Base-by-base conservation (phyloP, 768 basidiomycete species). In the Russula sp. region DNA sequence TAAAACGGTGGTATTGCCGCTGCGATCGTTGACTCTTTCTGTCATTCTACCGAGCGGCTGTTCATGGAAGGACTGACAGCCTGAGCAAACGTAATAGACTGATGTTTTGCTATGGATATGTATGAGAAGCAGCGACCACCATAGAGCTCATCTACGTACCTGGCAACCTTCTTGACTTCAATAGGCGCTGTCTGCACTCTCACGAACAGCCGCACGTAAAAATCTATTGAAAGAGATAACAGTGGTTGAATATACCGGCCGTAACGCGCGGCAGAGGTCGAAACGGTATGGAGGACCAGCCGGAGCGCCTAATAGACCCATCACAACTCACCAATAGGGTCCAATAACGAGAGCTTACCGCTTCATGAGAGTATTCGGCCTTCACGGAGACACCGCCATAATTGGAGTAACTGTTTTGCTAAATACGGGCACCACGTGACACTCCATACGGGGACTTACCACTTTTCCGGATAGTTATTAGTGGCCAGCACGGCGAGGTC, bases 291-390 rank as follows among this genome's bases (percentile, higher is more conserved):
- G 6, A 99, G 80, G n/a, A 98, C 87, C 1, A 99, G 81, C 20
- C 97, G 87, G 32, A 99, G 83, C 27, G 93, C 91, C 91, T 95
- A 40, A 6, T 55, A 5, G n/a, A 45, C 68, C 51, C 5, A 60
- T 55, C 63, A 13, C 55, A 42, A 57, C 49, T 32, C 52, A 7
- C 48, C 10, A 53, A 35, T 34, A 22, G 3, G 39, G 53, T 49
- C 42, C 20, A 48, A 55, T 22, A 39, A 18, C 9, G 20, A 5
- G 13, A 73, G 4, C 88, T 62, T 74, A 91, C 95, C 45, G 84
- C 86, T 82, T 99, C 96, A 70, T 99, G 96, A 64, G 87, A 89
- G 73, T 92, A 99, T 74, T 97, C 96, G n/a, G 90, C 86, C 71
- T 91, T 94, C 32, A 89, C 80, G 45, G 91, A 87, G 6, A 90